Percentiles rank a stretch among this genome's conserved stretches.
Evolutionary conservation across 2,329 filamentous ascomycete genomes (phyloP).

Genomic region (Immersiporthe knoxdaviesiana): DNA sequence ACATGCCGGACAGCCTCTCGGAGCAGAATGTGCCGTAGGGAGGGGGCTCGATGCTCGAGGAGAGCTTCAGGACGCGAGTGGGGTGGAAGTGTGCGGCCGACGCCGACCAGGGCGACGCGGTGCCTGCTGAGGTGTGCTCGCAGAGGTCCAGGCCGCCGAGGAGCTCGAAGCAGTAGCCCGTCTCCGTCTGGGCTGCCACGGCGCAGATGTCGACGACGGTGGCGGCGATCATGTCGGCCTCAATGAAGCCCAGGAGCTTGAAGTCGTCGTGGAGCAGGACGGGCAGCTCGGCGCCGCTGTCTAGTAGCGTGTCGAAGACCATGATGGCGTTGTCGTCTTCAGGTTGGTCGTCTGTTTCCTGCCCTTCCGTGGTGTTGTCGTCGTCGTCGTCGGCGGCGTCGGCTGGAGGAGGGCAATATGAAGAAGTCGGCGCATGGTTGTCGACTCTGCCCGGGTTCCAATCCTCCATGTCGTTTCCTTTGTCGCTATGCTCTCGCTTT

Average conservation of each 20-base stretch:
- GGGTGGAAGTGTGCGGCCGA: slow-evolving; percentile 10
- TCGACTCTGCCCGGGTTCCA: not conserved
- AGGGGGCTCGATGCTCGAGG: slow-evolving; percentile 18
- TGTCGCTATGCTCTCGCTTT: not conserved
- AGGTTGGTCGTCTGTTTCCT: not conserved
- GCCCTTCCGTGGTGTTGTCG: not conserved
- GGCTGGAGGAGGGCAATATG: too few species aligned
- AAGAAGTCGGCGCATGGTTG: not conserved
- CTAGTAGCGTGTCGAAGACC: slow-evolving; percentile 43
- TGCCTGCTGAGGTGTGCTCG: slow-evolving; percentile 26
- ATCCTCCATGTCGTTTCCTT: not conserved
- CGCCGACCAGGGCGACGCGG: slow-evolving; percentile 19
- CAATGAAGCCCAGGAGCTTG: slow-evolving; percentile 39
- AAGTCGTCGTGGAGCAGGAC: slow-evolving; percentile 43
- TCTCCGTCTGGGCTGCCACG: slow-evolving; percentile 32
- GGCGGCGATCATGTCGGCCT: slow-evolving; percentile 39
- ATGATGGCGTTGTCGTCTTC: slow-evolving; percentile 35
- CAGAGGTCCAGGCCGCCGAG: slow-evolving; percentile 37
- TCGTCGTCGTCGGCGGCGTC: not conserved
- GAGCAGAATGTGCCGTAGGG: slow-evolving; percentile 11
- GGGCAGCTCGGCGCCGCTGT: slow-evolving; percentile 49
- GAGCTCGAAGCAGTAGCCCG: slow-evolving; percentile 41
- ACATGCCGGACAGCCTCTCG: slow-evolving; percentile 45
- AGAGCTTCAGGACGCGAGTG: slow-evolving; percentile 31
- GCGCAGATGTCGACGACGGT: slow-evolving; percentile 31